Conservation (phyloP, 108 stramenopile genomes). For the Mediolabrus comicus region DNA sequence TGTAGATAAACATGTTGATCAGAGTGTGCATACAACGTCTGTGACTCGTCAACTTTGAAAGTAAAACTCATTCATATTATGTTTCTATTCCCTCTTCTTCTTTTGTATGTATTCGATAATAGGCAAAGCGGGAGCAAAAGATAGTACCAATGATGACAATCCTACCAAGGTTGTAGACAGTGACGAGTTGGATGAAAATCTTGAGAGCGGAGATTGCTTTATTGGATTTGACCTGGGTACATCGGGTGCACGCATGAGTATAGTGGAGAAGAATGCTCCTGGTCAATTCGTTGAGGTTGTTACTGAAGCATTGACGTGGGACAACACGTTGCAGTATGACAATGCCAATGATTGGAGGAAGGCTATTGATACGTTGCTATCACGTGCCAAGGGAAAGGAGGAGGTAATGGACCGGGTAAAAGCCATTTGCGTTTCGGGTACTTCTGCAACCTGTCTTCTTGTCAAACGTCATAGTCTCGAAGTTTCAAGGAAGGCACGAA, state of each 20-base stretch:
- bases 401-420: constrained; percentile 43
- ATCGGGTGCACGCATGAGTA: constrained; percentile 73
- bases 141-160: not conserved
- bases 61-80: not conserved
- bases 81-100: not conserved
- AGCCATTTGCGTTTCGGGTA: constrained; percentile 81
- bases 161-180: not conserved
- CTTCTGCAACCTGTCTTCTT: constrained; percentile 77
- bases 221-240: constrained; percentile 63
- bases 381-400: constrained; percentile 32
- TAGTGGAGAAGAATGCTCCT: constrained; percentile 52
- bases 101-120: no score
- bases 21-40: not conserved
- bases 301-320: constrained; percentile 63
- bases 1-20: not conserved
- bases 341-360: constrained; percentile 66
- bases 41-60: no score
- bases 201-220: constrained; percentile 29
- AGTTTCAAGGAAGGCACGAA: constrained; percentile 48
- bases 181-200: not conserved
- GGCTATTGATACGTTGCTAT: constrained; percentile 58
- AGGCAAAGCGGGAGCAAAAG: not conserved
- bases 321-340: constrained; percentile 52
- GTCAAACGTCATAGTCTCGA: constrained; percentile 43
- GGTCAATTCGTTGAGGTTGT: constrained; percentile 55